A percentile compares a stretch with the other conserved stretches of the same genome.
These are phyloP conservation scores for Apophysomyces variabilis DNA, from an alignment of 371 early-diverging fungal species.

Conservation along the genomic window DNA sequence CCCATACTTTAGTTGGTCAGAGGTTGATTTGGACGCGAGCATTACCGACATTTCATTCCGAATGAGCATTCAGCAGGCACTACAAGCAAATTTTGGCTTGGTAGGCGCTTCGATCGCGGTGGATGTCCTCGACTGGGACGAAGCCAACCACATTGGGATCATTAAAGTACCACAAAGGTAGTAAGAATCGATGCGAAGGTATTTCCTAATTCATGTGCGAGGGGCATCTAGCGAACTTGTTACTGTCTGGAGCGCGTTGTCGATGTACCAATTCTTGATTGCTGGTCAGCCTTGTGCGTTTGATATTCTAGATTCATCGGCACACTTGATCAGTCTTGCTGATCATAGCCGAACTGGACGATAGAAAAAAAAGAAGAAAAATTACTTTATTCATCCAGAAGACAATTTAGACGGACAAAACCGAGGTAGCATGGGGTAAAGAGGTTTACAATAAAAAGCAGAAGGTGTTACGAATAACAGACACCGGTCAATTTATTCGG, in stretches of 20 bases:
- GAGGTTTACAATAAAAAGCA: too few species aligned
- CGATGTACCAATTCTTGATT: constrained; percentile 36
- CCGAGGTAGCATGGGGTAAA: too few species aligned
- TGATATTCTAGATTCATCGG: constrained; percentile 42
- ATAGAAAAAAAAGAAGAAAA: background rate
- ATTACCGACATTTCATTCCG: constrained; percentile 49
- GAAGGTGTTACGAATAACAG: constrained; percentile 1
- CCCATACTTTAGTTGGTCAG: constrained; percentile 36
- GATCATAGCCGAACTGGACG: constrained; percentile 19
- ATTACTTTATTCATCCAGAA: too few species aligned
- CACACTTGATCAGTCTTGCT: constrained; percentile 43
- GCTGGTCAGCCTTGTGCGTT: constrained; percentile 35
- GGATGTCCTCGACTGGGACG: constrained; percentile 51
- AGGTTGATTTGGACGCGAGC: constrained; percentile 25
- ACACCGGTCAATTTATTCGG: background rate
- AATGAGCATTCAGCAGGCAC: constrained; percentile 51
- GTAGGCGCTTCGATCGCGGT: constrained; percentile 39
- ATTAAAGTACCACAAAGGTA: constrained; percentile 50
- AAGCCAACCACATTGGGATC: constrained; percentile 33
- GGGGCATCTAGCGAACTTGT: constrained; percentile 35
- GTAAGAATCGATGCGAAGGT: background rate
- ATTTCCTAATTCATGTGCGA: background rate
- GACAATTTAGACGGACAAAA: too few species aligned
- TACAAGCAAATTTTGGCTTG: constrained; percentile 42
- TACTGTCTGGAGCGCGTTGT: constrained; percentile 47